Percentiles rank a stretch among this genome's conserved stretches.
Evolutionary conservation across 2,329 filamentous ascomycete genomes (phyloP).

Genomic region (Monosporascus sp.): DNA sequence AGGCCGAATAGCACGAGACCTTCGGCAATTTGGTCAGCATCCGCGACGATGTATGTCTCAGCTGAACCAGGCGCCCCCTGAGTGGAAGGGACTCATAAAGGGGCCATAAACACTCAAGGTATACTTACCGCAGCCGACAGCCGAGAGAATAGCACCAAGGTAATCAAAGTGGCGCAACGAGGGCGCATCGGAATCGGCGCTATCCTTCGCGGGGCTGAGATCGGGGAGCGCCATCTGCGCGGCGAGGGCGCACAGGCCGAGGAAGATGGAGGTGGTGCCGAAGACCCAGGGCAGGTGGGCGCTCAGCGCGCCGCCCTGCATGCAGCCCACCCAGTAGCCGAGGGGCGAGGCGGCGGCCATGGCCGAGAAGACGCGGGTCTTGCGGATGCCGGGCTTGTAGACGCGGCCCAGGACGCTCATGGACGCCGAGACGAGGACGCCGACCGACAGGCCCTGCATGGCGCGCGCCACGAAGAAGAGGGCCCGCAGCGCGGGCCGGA

Average conservation of each 20-base stretch:
- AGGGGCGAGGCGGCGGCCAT: conserved; percentile 30
- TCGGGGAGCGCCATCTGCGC: conserved; percentile 34
- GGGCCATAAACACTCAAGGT: not conserved
- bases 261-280: conserved; percentile 34
- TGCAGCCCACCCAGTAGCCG: conserved; percentile 29
- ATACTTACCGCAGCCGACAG: conserved; percentile 19
- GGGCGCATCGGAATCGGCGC: conserved; percentile 15
- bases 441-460: conserved; percentile 30
- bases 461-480: conserved; percentile 31
- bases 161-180: conserved; percentile 21
- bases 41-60: not conserved
- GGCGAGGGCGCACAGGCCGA: conserved; percentile 28
- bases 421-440: conserved; percentile 27
- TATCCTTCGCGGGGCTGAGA: conserved; percentile 24
- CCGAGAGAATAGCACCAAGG: conserved; percentile 21
- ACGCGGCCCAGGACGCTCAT: conserved; percentile 32
- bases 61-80: not conserved
- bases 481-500: conserved; percentile 28
- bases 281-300: conserved; percentile 36
- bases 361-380: conserved; percentile 28
- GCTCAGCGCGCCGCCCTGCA: conserved; percentile 36
- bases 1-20: conserved; percentile 27
- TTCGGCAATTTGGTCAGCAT: not conserved
- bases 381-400: conserved; percentile 31
- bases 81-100: not conserved